These are phyloP conservation scores for Pleurotus citrinopileatus DNA, from an alignment of 768 basidiomycete genomes.

Conservation along the genomic window DNA sequence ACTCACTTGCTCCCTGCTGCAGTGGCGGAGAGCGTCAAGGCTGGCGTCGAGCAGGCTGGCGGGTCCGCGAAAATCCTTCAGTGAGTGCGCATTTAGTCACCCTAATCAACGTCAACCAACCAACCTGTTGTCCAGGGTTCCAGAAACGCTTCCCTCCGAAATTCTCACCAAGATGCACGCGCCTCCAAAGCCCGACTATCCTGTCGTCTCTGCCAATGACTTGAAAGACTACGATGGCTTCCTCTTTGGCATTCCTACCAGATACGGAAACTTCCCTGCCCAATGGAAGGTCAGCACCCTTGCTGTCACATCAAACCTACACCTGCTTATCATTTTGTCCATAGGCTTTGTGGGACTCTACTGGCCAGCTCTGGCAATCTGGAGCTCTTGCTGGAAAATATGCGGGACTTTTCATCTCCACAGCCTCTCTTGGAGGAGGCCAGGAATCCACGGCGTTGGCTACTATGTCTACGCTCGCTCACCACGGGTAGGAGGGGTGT, in stretches of 20 bases:
- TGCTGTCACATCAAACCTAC: background rate
- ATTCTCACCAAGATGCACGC: slow-evolving; percentile 69
- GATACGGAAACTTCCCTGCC: slow-evolving; percentile 77
- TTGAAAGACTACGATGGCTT: slow-evolving; percentile 66
- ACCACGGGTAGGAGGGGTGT: slow-evolving; percentile 53
- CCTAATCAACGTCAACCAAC: background rate
- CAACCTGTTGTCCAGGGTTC: slow-evolving; percentile 41
- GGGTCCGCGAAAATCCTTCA: slow-evolving; percentile 53
- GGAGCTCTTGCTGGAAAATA: slow-evolving; percentile 73
- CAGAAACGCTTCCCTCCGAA: slow-evolving; percentile 75
- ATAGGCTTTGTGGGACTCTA: slow-evolving; percentile 76
- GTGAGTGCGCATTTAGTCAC: slow-evolving; percentile 29
- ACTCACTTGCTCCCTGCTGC: slow-evolving; percentile 11
- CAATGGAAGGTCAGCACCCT: slow-evolving; percentile 66
- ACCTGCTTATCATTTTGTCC: background rate
- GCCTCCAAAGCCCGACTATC: slow-evolving; percentile 68
- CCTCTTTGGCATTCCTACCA: slow-evolving; percentile 76
- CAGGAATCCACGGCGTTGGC: slow-evolving; percentile 61
- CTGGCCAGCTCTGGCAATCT: slow-evolving; percentile 59
- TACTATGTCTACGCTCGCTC: slow-evolving; percentile 55
- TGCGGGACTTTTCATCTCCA: slow-evolving; percentile 71
- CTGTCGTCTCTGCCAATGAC: slow-evolving; percentile 52
- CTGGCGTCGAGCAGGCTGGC: slow-evolving; percentile 45
- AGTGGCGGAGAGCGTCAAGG: slow-evolving; percentile 62
- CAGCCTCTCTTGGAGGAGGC: slow-evolving; percentile 76